These are phyloP conservation scores for Nakazawaea wyomingensis DNA, from an alignment of 805 yeast species.

Conservation along the genomic window DNA sequence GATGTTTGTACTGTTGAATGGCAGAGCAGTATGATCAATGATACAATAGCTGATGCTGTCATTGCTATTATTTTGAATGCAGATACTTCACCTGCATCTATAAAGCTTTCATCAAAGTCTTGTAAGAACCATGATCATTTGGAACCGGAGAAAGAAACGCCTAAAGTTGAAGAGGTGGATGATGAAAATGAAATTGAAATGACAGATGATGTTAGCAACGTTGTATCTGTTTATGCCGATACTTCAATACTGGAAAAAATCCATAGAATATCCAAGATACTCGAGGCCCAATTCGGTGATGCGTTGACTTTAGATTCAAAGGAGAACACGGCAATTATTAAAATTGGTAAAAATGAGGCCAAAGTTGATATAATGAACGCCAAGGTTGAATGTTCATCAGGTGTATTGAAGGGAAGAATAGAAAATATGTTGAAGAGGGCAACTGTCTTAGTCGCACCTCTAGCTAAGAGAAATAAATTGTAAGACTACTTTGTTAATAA, in stretches of 20 bases:
- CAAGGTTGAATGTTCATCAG: constrained; percentile 65
- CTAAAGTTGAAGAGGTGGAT: constrained; percentile 11
- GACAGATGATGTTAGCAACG: neutral
- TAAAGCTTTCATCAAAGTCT: constrained; percentile 68
- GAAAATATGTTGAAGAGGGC: constrained; percentile 78
- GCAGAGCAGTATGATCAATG: constrained; percentile 85
- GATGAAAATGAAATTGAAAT: neutral
- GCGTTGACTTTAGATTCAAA: constrained; percentile 40
- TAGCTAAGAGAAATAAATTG: constrained; percentile 41
- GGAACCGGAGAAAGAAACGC: constrained; percentile 16
- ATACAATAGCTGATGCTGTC: constrained; percentile 90
- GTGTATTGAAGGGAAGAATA: constrained; percentile 75
- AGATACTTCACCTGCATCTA: constrained; percentile 93
- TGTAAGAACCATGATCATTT: constrained; percentile 47
- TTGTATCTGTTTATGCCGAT: constrained; percentile 19
- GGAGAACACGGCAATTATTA: constrained; percentile 48
- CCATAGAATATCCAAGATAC: constrained; percentile 52
- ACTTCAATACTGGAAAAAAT: constrained; percentile 34
- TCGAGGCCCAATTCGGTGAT: constrained; percentile 87
- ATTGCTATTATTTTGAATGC: constrained; percentile 87
- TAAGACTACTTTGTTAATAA: neutral
- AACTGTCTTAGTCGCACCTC: constrained; percentile 76
- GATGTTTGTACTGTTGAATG: constrained; percentile 71
- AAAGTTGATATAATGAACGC: constrained; percentile 57
- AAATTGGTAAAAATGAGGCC: constrained; percentile 75